These are phyloP conservation scores for Annulohypoxylon truncatum DNA, from an alignment of 2,329 filamentous ascomycete species.

Conservation along the genomic window DNA sequence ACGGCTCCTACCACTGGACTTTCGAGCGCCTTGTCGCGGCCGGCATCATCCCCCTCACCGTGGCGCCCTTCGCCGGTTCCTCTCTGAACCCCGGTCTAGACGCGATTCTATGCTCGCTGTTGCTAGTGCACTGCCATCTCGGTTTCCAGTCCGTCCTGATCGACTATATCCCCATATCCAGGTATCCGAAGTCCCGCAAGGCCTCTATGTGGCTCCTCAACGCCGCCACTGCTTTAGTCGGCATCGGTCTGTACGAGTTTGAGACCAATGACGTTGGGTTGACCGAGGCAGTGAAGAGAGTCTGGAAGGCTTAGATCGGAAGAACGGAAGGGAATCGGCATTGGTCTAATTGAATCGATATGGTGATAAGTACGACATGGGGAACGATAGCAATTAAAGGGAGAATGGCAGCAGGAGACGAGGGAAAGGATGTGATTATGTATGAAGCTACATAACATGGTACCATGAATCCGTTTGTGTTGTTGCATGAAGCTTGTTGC, in stretches of 20 bases:
- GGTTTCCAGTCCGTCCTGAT: conserved; percentile 91
- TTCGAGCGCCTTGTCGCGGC: conserved; percentile 89
- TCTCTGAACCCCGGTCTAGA: conserved; percentile 91
- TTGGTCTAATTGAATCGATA: not conserved
- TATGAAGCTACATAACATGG: conserved; percentile 12
- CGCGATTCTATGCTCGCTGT: conserved; percentile 81
- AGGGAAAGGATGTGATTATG: not conserved
- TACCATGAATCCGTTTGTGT: conserved; percentile 30
- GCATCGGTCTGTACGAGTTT: conserved; percentile 94
- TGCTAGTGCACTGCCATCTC: conserved; percentile 94
- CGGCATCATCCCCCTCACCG: conserved; percentile 84
- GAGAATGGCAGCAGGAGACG: not conserved
- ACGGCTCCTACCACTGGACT: conserved; percentile 99
- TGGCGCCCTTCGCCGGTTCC: conserved; percentile 92
- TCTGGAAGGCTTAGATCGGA: conserved; percentile 81
- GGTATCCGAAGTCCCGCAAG: conserved; percentile 75
- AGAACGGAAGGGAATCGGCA: not conserved
- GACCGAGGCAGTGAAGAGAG: conserved; percentile 86
- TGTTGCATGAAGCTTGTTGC: conserved; percentile 16
- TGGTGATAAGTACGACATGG: not conserved
- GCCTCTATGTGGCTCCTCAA: conserved; percentile 83
- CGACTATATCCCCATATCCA: conserved; percentile 86
- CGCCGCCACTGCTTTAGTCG: conserved; percentile 80
- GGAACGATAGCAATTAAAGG: not conserved
- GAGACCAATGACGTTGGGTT: conserved; percentile 98